Conservation (phyloP, 164 flowering plant genomes). For the Dillenia turbinata region DNA sequence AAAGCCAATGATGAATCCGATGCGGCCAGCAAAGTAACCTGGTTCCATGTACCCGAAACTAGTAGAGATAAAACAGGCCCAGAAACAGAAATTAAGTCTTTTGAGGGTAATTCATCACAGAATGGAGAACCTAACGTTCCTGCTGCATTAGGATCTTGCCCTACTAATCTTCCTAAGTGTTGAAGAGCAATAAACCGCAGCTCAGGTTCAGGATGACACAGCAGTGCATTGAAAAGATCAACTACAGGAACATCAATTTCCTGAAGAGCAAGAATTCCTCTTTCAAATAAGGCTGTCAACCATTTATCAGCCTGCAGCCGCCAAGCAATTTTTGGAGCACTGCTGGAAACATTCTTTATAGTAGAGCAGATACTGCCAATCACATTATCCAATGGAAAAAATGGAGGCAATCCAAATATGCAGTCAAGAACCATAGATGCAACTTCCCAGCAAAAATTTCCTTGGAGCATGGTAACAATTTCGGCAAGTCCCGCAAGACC, state of each 20-base stretch:
- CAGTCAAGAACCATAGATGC: slow-evolving; percentile 70
- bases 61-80: slow-evolving; percentile 43
- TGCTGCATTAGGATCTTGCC: slow-evolving; percentile 36
- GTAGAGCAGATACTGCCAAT: slow-evolving; percentile 49
- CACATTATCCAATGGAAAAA: slow-evolving; percentile 44
- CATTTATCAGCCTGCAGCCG: slow-evolving; percentile 74
- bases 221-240: slow-evolving; percentile 55
- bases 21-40: slow-evolving; percentile 53
- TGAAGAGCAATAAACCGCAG: slow-evolving; percentile 64
- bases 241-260: slow-evolving; percentile 39
- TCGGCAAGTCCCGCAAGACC: slow-evolving; percentile 57
- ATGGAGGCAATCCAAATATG: slow-evolving; percentile 49
- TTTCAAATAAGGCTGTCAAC: slow-evolving; percentile 49
- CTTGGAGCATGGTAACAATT: slow-evolving; percentile 34
- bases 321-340: slow-evolving; percentile 73
- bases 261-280: slow-evolving; percentile 36
- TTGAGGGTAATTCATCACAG: slow-evolving; percentile 17
- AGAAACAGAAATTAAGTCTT: slow-evolving; percentile 24
- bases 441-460: slow-evolving; percentile 74
- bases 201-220: slow-evolving; percentile 84
- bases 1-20: slow-evolving; percentile 56
- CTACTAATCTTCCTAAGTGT: slow-evolving; percentile 59
- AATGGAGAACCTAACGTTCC: slow-evolving; percentile 13
- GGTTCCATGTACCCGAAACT: slow-evolving; percentile 79
- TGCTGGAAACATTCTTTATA: slow-evolving; percentile 42